Base-by-base conservation (phyloP, 2,329 filamentous ascomycete species). In the Diaporthe vexans region DNA sequence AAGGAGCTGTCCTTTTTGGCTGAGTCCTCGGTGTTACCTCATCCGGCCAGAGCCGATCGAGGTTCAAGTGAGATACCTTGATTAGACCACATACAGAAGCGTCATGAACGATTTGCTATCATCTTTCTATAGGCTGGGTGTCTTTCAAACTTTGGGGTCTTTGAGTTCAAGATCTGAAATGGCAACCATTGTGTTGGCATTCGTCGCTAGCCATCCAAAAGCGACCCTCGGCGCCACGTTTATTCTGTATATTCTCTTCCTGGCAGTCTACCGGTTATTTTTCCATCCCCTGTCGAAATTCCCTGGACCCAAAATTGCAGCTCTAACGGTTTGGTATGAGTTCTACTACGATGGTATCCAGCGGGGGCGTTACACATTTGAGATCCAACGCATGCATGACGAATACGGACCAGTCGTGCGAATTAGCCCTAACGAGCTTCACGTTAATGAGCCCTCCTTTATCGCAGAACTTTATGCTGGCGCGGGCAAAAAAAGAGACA, bases 381-480 rank as follows among this genome's bases (percentile, higher is more conserved):
- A 65, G 26, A 67, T 73, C 35, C 24, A 43, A 19, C 48, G 43
- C 24, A 67, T 73, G 71, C 71, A 73, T 46, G 71, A 73, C 26
- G 29, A 29, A 29, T 29, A 29, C 5, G 29, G 29, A 29, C 29
- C 29, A 29, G 29, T 29, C 29, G 29, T 73, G 17, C 71, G 71
- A 13, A 73, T 73, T 46, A 73, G 48, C n/a, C 71, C 71, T 13
- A 33, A 73, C 46, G 71, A 73, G 51, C 43, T 73, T 40, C 71
- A 73, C 35, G 63, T 58, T 48, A 73, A 46, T 56, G 71, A 73
- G 29, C 35, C 59, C 9, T 29, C 37, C 19, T 73, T 73, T 21
- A 46, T 56, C 35, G 71, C 65, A 33, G 58, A 73, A 24, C 56
- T 73, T 4, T 73, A 52, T 65, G 33, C 71, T 11, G 33, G 21